Evolutionary conservation across 169 alveolate species (phyloP), one percentile per base, ranked within the genome.

Genomic region (Babesia sp.): DNA sequence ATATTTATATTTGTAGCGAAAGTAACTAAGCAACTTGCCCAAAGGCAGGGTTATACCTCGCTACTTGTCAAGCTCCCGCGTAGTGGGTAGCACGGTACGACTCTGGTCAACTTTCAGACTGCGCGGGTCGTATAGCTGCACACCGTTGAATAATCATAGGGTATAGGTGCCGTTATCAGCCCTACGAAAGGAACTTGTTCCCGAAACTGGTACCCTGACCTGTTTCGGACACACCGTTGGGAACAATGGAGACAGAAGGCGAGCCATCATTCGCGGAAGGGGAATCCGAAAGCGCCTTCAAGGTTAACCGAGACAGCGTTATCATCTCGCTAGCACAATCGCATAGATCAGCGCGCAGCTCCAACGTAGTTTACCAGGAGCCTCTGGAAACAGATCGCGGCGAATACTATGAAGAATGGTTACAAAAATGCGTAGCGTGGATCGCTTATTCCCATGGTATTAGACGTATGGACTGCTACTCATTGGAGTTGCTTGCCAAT

Each of bases 351-450:
- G 76, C 83, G 0, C 69, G 81, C 44, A 60, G 81, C 46, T 68
- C 87, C 37, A 74, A 79, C 53, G 71, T 70, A 26, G 29, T 79
- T 2, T 68, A 69, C 66, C 48, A 67, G 50, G 75, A 71, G 61
- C 87, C 73, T 22, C 77, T 70, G 16, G 84, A 78, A 41, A 69
- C 73, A 16, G 87, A 70, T 51, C 64, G 67, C 16, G 71, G 75
- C 28, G 87, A 79, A 37, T 79, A 81, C 81, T 81, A 81, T 48
- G 89, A 72, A 58, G 89, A 81, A 46, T 81, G 89, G 89, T 46
- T 81, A 48, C 79, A 63, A 33, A 81, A 71, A 28, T 71, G 85
- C 61, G 89, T 81, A 29, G 79, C 89, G n/a, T 81, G 89, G 89
- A 66, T 81, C 41, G 89, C 89, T 0, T 36, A 46, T 42, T n/a